Evolutionary conservation across 2,329 filamentous ascomycete genomes (phyloP), one percentile per base, ranked within the genome.

Genomic region (Aspergillus pseudoglaucus): DNA sequence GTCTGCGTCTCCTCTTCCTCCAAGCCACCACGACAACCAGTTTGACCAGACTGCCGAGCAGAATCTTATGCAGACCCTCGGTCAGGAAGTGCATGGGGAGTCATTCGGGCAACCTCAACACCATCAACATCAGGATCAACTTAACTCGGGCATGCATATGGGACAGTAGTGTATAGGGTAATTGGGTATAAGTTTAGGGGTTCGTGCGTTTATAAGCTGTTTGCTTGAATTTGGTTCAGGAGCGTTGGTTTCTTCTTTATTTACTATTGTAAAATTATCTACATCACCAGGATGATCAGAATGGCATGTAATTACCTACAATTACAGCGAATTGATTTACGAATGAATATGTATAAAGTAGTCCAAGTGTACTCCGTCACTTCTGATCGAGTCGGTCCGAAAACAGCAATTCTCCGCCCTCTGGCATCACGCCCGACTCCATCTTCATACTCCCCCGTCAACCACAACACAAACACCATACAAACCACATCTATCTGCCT

Each of bases 41-140:
- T 62, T 68, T 44, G 69, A 70, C 35, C 69, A 71, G 50, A 68
- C 64, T 1, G 65, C 66, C 1, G 69, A 72, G 48, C 68, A 71
- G 47, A 68, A 69, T 35, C 49, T 72, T 40, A 72, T 72, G 58
- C 69, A 72, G 56, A 71, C 67, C n/a, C 60, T 72, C 4, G 65
- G 63, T 12, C 67, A 71, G 50, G 69, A 72, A 47, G 65, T 68
- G 12, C 68, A 71, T 45, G 64, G 66, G 9, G 67, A 68, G 17
- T 58, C 62, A 12, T 66, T 63, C n/a, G 54, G 54, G 27, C 56
- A 66, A 45, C 60, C 60, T 20, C 62, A 63, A 46, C 59, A 66
- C 25, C 64, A 48, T 30, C 59, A 66, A 23, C 64, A 48, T 30
- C 59, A 60, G 22, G 63, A 65, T 41, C 59, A 63, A 9, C 53